Percentiles rank a stretch among this genome's conserved stretches.
Evolutionary conservation across 257 asterid species (phyloP).

Genomic region (Euphrasia confusa): DNA sequence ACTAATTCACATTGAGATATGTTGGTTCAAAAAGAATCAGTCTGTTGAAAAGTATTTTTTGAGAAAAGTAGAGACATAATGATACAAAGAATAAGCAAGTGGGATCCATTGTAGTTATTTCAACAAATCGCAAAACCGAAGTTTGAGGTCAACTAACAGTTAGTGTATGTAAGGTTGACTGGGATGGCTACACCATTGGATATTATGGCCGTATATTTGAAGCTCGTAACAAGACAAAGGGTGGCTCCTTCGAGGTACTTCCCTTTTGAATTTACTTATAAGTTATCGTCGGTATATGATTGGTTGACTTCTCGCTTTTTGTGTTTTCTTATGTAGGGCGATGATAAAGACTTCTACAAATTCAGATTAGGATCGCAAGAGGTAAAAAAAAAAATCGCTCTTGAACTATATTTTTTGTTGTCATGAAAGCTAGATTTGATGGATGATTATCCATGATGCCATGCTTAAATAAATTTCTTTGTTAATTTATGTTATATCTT

Average conservation of each 20-base stretch:
- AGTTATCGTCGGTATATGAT: background rate
- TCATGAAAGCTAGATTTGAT: slow-evolving; percentile 11
- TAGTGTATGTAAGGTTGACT: slow-evolving; percentile 61
- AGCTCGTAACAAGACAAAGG: slow-evolving; percentile 97
- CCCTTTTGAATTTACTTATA: slow-evolving; percentile 2
- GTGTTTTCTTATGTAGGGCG: slow-evolving; percentile 59
- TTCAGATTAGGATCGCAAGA: slow-evolving; percentile 82
- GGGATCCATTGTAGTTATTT: slow-evolving; percentile 6
- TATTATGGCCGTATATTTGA: slow-evolving; percentile 98
- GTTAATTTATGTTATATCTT: background rate
- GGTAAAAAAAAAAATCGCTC: slow-evolving; percentile 37
- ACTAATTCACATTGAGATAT: background rate
- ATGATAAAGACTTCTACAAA: slow-evolving; percentile 82
- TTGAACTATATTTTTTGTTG: background rate
- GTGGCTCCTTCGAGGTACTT: slow-evolving; percentile 90
- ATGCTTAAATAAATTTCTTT: slow-evolving; percentile 17
- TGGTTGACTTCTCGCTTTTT: slow-evolving; percentile 23
- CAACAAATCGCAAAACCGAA: slow-evolving; percentile 7
- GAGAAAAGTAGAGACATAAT: slow-evolving; percentile 4
- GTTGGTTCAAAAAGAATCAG: slow-evolving; percentile 2
- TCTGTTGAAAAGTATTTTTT: background rate
- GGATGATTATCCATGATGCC: slow-evolving; percentile 8
- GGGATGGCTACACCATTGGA: slow-evolving; percentile 99
- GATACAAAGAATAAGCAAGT: background rate
- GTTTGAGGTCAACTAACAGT: slow-evolving; percentile 18